phyloP scores from a whole-genome alignment of 2,329 filamentous ascomycete genomes.

The Xylaria sp. region DNA sequence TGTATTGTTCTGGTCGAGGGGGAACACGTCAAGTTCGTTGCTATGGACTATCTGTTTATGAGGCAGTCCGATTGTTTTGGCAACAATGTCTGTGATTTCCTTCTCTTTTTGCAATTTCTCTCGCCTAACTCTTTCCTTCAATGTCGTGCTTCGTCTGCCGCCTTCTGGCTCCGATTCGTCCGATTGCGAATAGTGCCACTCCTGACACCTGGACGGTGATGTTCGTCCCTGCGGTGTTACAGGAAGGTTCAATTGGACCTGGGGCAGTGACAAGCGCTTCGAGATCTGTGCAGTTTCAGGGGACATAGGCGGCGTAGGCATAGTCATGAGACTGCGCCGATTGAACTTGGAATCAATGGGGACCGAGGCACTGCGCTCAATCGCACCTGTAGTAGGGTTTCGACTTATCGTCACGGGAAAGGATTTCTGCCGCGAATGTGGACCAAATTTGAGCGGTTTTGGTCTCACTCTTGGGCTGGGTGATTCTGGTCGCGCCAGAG shows the following conservation, averaged over 20 bases:
- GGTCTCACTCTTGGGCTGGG: conserved; percentile 33
- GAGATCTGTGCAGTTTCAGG: conserved; percentile 27
- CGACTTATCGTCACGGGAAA: conserved; percentile 42
- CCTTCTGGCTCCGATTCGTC: conserved; percentile 30
- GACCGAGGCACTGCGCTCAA: conserved; percentile 37
- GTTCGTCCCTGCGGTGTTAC: conserved; percentile 21
- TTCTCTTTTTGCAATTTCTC: conserved; percentile 42
- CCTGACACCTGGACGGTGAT: conserved; percentile 18
- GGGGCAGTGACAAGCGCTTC: conserved; percentile 38
- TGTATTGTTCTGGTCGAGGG: conserved; percentile 27
- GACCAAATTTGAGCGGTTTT: conserved; percentile 39
- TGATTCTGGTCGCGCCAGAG: conserved; percentile 27
- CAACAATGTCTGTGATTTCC: conserved; percentile 42
- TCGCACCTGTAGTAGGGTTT: conserved; percentile 42
- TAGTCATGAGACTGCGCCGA: conserved; percentile 41
- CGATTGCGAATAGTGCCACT: conserved; percentile 24
- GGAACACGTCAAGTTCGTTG: conserved; percentile 6
- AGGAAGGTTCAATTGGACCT: conserved; percentile 15
- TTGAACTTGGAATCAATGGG: conserved; percentile 32
- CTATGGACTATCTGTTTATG: conserved; percentile 16
- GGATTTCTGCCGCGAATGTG: conserved; percentile 40
- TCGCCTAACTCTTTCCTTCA: conserved; percentile 39
- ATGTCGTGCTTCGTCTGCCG: conserved; percentile 26
- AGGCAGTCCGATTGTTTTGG: conserved; percentile 35
- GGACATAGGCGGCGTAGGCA: conserved; percentile 39